Percentiles rank a stretch among this genome's conserved stretches.
phyloP scores from a whole-genome alignment of 768 basidiomycete species.

The Lactarius hengduanensis region DNA sequence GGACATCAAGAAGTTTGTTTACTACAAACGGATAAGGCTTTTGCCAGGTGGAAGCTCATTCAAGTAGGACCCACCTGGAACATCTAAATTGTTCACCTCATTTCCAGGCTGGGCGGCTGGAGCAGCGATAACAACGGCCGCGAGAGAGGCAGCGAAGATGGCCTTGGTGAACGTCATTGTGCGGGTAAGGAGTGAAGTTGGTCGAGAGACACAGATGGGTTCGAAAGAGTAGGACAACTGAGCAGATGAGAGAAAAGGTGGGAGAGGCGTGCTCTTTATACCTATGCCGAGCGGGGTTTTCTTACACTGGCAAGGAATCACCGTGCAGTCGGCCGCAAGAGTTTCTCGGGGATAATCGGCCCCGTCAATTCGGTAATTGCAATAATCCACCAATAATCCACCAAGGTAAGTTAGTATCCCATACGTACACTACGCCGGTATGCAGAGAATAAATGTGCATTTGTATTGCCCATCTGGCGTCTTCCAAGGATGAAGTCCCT shows the following conservation, averaged over 20 bases:
- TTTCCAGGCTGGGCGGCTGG: not conserved
- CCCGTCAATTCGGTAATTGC: too few species aligned
- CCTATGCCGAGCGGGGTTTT: not conserved
- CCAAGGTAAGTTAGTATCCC: too few species aligned
- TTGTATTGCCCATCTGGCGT: too few species aligned
- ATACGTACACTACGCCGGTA: too few species aligned
- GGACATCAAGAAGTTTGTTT: fast-evolving
- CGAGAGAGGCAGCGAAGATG: constrained; percentile 12
- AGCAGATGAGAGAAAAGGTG: not conserved
- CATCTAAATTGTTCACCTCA: too few species aligned
- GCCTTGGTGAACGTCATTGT: constrained; percentile 16
- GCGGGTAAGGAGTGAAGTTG: not conserved
- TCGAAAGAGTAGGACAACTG: not conserved
- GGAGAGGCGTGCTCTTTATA: not conserved
- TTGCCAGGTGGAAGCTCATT: not conserved
- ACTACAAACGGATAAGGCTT: not conserved
- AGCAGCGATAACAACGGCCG: constrained; percentile 6
- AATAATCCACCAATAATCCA: too few species aligned
- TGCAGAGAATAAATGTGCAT: too few species aligned
- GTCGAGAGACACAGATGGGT: not conserved
- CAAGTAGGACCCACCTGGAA: not conserved
- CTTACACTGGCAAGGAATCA: not conserved
- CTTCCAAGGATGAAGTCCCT: too few species aligned
- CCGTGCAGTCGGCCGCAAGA: too few species aligned
- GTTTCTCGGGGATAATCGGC: too few species aligned